Percentiles rank a stretch among this genome's conserved stretches.
These are phyloP conservation scores for Pseudozyma sp. DNA, from an alignment of 1,284 basidiomycete species.

Conservation along the genomic window DNA sequence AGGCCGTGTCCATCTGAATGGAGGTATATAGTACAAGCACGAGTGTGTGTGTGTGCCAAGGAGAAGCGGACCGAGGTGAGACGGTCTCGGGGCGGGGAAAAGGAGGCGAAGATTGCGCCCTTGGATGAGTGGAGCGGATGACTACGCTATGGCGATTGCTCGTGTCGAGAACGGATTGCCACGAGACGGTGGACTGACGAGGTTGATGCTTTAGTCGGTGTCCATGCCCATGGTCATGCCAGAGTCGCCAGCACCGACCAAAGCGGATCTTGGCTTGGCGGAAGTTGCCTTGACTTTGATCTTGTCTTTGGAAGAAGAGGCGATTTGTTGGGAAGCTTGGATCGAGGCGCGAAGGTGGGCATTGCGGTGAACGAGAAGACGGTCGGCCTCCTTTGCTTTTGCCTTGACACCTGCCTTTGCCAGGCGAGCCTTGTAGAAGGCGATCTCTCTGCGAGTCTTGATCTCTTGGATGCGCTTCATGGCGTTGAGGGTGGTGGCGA, in stretches of 20 bases:
- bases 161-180: too few relatives aligned
- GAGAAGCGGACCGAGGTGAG: not conserved
- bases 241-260: slow-evolving; percentile 50
- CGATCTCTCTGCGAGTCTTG: slow-evolving; percentile 87
- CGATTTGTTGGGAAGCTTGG: slow-evolving; percentile 34
- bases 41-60: not conserved
- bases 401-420: slow-evolving; percentile 62
- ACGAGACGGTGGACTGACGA: too few relatives aligned
- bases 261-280: slow-evolving; percentile 53
- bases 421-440: slow-evolving; percentile 77
- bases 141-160: too few relatives aligned
- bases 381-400: slow-evolving; percentile 59
- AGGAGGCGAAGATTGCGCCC: not conserved
- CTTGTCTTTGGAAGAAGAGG: slow-evolving; percentile 43
- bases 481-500: slow-evolving; percentile 93
- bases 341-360: slow-evolving; percentile 61
- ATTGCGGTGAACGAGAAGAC: slow-evolving; percentile 62
- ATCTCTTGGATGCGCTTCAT: slow-evolving; percentile 97
- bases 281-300: slow-evolving; percentile 54
- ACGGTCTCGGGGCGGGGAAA: slow-evolving; percentile 6
- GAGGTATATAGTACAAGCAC: slow-evolving; percentile 45
- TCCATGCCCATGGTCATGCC: slow-evolving; percentile 59
- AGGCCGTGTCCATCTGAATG: slow-evolving; percentile 9
- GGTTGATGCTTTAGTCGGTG: slow-evolving; percentile 29
- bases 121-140: not conserved